phyloP scores from a whole-genome alignment of 768 basidiomycete species.

The Tylopilus rubrobrunneus region DNA sequence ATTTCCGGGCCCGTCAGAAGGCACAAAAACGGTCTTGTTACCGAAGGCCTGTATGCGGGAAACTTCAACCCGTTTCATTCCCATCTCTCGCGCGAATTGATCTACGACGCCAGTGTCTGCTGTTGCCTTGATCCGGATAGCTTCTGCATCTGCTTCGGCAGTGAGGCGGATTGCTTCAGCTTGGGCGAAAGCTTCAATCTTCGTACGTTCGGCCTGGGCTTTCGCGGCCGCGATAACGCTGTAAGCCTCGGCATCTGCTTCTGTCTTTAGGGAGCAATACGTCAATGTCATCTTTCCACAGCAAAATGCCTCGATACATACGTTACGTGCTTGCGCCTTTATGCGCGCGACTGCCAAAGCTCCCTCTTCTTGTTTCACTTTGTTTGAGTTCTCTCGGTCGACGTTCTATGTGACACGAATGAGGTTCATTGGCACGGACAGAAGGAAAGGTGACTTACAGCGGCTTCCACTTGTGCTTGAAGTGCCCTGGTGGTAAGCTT shows the following conservation, averaged over 20 bases:
- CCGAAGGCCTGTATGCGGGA: slow-evolving; percentile 63
- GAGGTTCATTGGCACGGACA: background rate
- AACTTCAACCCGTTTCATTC: slow-evolving; percentile 63
- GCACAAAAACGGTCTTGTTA: slow-evolving; percentile 63
- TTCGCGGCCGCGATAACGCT: slow-evolving; percentile 68
- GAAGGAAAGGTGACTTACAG: slow-evolving; percentile 40
- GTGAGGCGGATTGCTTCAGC: slow-evolving; percentile 75
- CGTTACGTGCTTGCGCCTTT: slow-evolving; percentile 60
- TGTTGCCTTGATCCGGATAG: slow-evolving; percentile 57
- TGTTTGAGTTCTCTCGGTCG: slow-evolving; percentile 83
- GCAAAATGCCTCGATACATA: slow-evolving; percentile 18
- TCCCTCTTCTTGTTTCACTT: slow-evolving; percentile 83
- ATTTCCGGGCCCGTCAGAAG: slow-evolving; percentile 54
- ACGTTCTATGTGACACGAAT: slow-evolving; percentile 52
- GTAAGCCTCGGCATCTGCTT: slow-evolving; percentile 77
- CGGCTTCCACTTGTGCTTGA: slow-evolving; percentile 85
- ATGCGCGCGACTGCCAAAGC: slow-evolving; percentile 72
- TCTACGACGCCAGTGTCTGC: slow-evolving; percentile 63
- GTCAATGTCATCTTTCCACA: slow-evolving; percentile 5
- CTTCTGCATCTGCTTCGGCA: slow-evolving; percentile 72
- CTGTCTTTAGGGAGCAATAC: slow-evolving; percentile 37
- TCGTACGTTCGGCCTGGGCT: slow-evolving; percentile 60
- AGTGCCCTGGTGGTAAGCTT: slow-evolving; percentile 79
- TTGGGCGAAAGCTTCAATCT: slow-evolving; percentile 72
- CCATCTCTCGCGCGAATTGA: slow-evolving; percentile 74